Percentiles rank a stretch among this genome's conserved stretches.
These are phyloP conservation scores for Celoporthe dispersa DNA, from an alignment of 2,329 filamentous ascomycete genomes.

Conservation along the genomic window DNA sequence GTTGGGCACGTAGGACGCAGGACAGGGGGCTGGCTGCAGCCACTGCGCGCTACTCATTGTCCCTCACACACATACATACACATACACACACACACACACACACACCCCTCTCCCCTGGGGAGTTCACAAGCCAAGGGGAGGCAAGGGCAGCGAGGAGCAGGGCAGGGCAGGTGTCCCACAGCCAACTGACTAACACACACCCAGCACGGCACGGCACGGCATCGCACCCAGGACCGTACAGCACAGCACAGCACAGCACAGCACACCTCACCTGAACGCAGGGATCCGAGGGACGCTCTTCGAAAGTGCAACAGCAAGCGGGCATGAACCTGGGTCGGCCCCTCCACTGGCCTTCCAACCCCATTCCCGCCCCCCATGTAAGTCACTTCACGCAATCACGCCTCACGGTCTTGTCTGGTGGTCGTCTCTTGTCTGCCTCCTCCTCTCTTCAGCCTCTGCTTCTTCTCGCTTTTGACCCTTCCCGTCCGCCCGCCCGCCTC, in stretches of 20 bases:
- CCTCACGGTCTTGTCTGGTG: background rate
- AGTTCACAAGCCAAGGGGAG: background rate
- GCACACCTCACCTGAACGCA: constrained; percentile 2
- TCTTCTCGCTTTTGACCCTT: background rate
- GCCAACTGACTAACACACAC: background rate
- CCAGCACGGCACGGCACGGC: background rate
- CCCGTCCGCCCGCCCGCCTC: constrained; percentile 6
- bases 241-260: background rate
- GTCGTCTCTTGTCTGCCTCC: constrained; percentile 2
- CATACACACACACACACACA: no score
- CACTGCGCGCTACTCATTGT: background rate
- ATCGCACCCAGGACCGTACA: background rate
- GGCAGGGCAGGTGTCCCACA: background rate
- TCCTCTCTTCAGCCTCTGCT: background rate
- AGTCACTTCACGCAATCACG: background rate
- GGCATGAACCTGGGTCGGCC: background rate
- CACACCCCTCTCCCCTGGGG: background rate
- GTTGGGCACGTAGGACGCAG: background rate
- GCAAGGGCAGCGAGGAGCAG: background rate
- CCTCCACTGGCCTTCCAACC: background rate
- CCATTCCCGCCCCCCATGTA: background rate
- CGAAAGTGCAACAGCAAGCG: constrained; percentile 1
- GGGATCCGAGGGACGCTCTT: background rate
- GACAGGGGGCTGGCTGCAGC: background rate
- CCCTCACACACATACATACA: background rate